phyloP scores from a whole-genome alignment of 2,329 filamentous ascomycete genomes.

The Beauveria caledonica region DNA sequence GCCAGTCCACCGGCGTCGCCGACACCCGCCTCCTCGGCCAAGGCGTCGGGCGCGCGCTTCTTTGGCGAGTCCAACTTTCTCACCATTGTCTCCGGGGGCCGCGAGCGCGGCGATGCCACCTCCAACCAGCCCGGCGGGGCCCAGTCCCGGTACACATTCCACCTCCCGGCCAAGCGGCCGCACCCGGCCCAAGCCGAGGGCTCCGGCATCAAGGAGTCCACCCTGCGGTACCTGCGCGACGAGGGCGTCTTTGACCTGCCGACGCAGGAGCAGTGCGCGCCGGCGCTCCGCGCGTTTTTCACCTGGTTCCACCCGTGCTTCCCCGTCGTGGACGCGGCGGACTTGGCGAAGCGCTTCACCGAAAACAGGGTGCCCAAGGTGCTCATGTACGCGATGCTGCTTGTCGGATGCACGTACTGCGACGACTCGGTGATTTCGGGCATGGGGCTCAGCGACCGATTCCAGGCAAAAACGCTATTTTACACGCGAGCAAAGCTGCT shows the following conservation, averaged over 20 bases:
- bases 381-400: slow-evolving; percentile 44
- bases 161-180: slow-evolving; percentile 21
- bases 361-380: slow-evolving; percentile 38
- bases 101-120: not conserved
- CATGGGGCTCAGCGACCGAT: slow-evolving; percentile 39
- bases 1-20: not conserved
- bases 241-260: slow-evolving; percentile 38
- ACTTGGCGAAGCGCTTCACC: slow-evolving; percentile 31
- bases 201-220: slow-evolving; percentile 36
- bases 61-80: slow-evolving; percentile 33
- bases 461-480: slow-evolving; percentile 40
- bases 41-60: slow-evolving; percentile 23
- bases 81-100: slow-evolving; percentile 23
- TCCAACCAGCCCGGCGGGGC: slow-evolving; percentile 14
- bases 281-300: slow-evolving; percentile 43
- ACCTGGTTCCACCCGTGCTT: slow-evolving; percentile 50
- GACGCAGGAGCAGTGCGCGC: slow-evolving; percentile 30
- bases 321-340: slow-evolving; percentile 41
- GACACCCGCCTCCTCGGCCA: slow-evolving; percentile 14
- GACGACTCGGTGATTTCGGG: slow-evolving; percentile 34
- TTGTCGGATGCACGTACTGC: slow-evolving; percentile 46
- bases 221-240: slow-evolving; percentile 40
- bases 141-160: slow-evolving; percentile 21
- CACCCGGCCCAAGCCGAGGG: slow-evolving; percentile 15
- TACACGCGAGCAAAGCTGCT: slow-evolving; percentile 43